A percentile compares a stretch with the other conserved stretches of the same genome.
phyloP scores from a whole-genome alignment of 108 stramenopile genomes.

The Cyclotella kingstonii region DNA sequence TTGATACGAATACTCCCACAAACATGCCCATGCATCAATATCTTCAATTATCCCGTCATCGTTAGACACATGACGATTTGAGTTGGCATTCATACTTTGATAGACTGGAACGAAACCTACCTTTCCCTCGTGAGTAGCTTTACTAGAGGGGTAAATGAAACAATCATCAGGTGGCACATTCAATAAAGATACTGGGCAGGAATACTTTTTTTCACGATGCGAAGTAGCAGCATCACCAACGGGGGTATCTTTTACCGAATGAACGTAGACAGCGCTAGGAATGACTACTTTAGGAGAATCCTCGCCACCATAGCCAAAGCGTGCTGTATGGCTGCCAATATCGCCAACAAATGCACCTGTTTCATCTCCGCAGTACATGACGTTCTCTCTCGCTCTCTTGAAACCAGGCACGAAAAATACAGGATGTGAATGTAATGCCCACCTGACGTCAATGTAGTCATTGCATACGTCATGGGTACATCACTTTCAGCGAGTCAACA shows the following conservation, averaged over 20 bases:
- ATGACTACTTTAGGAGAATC: constrained; percentile 76
- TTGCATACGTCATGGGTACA: no score
- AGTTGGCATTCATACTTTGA: constrained; percentile 30
- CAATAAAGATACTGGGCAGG: constrained; percentile 39
- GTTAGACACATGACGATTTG: constrained; percentile 31
- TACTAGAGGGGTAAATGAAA: constrained; percentile 2
- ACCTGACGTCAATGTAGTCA: no score
- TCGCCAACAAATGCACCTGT: constrained; percentile 89
- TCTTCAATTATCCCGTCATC: constrained; percentile 60
- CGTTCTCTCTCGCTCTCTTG: no score
- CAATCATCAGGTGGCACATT: constrained; percentile 34
- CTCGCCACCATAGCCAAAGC: constrained; percentile 89
- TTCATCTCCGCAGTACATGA: constrained; percentile 92
- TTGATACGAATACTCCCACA: constrained; percentile 70
- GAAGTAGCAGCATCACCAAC: no score
- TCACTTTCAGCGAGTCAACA: no score
- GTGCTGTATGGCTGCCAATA: constrained; percentile 69
- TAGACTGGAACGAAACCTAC: constrained; percentile 44
- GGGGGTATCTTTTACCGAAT: no score
- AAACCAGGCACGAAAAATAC: no score
- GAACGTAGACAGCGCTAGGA: constrained; percentile 49
- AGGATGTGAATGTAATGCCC: no score
- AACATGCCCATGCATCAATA: constrained; percentile 63
- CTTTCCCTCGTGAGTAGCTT: neutral
- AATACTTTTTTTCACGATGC: constrained; percentile 10